These are phyloP conservation scores for Chloroidium sp. DNA, from an alignment of 163 green algal species.

Conservation along the genomic window DNA sequence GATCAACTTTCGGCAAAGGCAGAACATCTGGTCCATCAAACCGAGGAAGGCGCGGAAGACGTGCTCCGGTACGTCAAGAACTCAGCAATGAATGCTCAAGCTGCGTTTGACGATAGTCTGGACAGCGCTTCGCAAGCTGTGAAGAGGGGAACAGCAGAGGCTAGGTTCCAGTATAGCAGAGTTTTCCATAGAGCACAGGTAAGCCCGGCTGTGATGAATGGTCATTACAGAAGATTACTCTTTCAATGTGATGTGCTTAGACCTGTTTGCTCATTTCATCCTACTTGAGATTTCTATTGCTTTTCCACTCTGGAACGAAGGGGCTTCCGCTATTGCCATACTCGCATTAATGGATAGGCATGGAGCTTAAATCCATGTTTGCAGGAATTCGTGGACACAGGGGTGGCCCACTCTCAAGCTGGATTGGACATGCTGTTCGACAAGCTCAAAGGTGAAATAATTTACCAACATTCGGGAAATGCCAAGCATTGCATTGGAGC, in stretches of 20 bases:
- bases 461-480: background rate
- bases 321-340: background rate
- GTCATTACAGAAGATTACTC: background rate
- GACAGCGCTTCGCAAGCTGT: background rate
- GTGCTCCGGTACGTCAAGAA: background rate
- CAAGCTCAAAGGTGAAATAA: conserved; percentile 6
- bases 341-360: background rate
- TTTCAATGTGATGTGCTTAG: background rate
- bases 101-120: background rate
- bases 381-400: conserved; percentile 8
- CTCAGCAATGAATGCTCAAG: background rate
- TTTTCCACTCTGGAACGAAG: no score
- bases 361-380: background rate
- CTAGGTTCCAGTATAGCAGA: background rate
- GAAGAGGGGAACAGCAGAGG: background rate
- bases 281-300: no score
- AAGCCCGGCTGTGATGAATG: background rate
- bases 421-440: background rate
- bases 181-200: background rate
- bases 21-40: no score
- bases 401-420: background rate
- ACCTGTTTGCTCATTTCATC: no score
- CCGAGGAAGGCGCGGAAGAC: background rate
- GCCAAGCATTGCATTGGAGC: background rate
- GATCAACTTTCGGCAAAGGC: no score